These are phyloP conservation scores for Citrus maxima DNA, from an alignment of 345 rosid species.

Conservation along the genomic window DNA sequence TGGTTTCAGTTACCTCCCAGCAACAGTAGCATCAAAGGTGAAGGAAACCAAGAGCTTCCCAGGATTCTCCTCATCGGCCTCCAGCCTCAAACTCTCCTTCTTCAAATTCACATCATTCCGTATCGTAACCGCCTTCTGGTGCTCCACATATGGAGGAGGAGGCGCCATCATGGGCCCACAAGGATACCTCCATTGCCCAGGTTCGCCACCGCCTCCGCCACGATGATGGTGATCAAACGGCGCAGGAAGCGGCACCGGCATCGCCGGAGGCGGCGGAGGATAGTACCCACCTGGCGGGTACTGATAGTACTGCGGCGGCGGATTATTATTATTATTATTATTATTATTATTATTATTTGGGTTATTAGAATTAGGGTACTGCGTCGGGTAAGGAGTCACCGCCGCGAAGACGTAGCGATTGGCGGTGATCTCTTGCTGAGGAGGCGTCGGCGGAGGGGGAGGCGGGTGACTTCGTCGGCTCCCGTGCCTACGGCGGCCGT, in stretches of 20 bases:
- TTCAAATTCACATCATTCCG: constrained; percentile 76
- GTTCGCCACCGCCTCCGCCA: constrained; percentile 38
- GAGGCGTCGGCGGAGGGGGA: constrained; percentile 50
- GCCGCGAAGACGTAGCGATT: constrained; percentile 81
- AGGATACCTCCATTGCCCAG: constrained; percentile 42
- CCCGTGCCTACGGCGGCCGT: constrained; percentile 51
- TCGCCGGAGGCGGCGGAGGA: constrained; percentile 46
- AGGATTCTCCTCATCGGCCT: constrained; percentile 52
- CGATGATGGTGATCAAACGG: constrained; percentile 67
- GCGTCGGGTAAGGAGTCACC: constrained; percentile 79
- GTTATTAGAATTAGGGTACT: constrained; percentile 48
- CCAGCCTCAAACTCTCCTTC: constrained; percentile 71
- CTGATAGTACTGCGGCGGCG: constrained; percentile 54
- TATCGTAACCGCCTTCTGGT: constrained; percentile 79
- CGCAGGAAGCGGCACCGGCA: constrained; percentile 54
- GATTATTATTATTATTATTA: constrained; percentile 43
- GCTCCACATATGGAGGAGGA: constrained; percentile 62
- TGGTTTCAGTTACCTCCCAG: constrained; percentile 55
- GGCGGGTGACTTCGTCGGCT: constrained; percentile 44
- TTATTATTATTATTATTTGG: constrained; percentile 46
- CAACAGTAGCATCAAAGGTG: constrained; percentile 84
- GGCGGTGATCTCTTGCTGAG: constrained; percentile 67
- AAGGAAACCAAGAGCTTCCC: constrained; percentile 70
- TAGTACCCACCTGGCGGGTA: constrained; percentile 50
- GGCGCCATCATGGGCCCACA: constrained; percentile 37